Percentiles rank a stretch among this genome's conserved stretches.
Conservation (phyloP, 2,329 filamentous ascomycete genomes). For the Alternaria angustiovoidea region DNA sequence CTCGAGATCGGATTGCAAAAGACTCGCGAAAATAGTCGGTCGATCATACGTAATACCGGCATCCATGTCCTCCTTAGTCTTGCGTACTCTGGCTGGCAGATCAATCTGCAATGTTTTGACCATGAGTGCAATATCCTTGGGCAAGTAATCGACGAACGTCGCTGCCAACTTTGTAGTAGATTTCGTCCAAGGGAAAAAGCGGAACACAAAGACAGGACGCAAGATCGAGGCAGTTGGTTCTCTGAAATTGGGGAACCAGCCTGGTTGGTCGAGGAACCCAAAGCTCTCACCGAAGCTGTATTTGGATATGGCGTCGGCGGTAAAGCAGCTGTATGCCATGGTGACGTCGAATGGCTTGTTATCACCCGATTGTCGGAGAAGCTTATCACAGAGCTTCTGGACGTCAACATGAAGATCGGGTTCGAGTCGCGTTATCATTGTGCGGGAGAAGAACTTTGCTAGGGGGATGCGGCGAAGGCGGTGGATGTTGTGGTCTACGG, state of each 20-base stretch:
- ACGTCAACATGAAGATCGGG: slow-evolving; percentile 30
- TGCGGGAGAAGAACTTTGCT: slow-evolving; percentile 49
- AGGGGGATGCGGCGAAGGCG: slow-evolving; percentile 41
- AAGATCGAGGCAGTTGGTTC: slow-evolving; percentile 29
- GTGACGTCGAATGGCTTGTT: slow-evolving; percentile 31
- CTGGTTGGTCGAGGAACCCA: slow-evolving; percentile 34
- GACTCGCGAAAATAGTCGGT: slow-evolving; percentile 34
- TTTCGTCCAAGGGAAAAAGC: slow-evolving; percentile 36
- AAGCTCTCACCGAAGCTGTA: slow-evolving; percentile 38
- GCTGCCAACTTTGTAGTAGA: slow-evolving; percentile 28
- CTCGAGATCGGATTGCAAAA: slow-evolving; percentile 25
- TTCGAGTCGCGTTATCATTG: slow-evolving; percentile 35
- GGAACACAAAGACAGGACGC: slow-evolving; percentile 34
- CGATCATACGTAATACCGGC: slow-evolving; percentile 35
- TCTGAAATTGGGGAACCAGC: slow-evolving; percentile 39
- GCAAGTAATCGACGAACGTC: slow-evolving; percentile 29
- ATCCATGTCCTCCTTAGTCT: slow-evolving; percentile 32
- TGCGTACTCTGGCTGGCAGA: slow-evolving; percentile 30
- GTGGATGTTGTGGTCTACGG: slow-evolving; percentile 43
- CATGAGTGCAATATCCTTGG: slow-evolving; percentile 28
- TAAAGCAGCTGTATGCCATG: slow-evolving; percentile 40
- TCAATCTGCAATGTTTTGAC: slow-evolving; percentile 39
- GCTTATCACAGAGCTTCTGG: slow-evolving; percentile 36
- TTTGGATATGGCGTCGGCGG: slow-evolving; percentile 32
- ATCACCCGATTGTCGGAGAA: slow-evolving; percentile 29